These are phyloP conservation scores for Serendipita indica DNA, from an alignment of 768 basidiomycete genomes.

Conservation along the genomic window DNA sequence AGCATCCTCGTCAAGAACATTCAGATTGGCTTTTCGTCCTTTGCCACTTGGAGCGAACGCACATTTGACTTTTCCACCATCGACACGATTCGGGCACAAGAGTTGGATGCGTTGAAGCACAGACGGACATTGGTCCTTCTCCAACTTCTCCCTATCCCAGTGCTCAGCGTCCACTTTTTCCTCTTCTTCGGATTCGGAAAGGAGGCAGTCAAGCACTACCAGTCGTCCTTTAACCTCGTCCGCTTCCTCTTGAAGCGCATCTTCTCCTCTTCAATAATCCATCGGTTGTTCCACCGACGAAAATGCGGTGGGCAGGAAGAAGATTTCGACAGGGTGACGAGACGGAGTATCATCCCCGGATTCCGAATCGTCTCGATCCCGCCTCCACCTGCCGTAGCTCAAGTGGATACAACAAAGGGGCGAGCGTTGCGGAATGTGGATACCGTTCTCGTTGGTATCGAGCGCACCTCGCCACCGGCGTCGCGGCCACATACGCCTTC, in stretches of 20 bases:
- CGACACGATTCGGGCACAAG: not conserved
- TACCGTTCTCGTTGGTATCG: no score
- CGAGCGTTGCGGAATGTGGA: no score
- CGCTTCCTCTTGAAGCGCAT: not conserved
- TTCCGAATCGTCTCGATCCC: not conserved
- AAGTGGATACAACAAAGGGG: no score
- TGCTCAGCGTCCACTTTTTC: conserved; percentile 1
- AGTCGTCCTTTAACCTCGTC: not conserved
- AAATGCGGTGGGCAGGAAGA: not conserved
- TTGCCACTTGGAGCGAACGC: not conserved
- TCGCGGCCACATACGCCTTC: no score
- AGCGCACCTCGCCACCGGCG: no score
- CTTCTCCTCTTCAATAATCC: not conserved
- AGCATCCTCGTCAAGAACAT: conserved; percentile 5
- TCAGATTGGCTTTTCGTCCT: not conserved
- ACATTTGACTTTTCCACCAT: not conserved
- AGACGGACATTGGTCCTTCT: not conserved
- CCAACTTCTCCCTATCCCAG: not conserved
- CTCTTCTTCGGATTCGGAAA: conserved; percentile 1
- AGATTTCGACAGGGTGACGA: no score
- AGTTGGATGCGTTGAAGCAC: not conserved
- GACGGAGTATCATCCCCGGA: no score
- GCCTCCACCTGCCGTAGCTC: no score
- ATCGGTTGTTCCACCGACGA: not conserved
- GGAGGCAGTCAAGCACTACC: not conserved